Percentiles rank a stretch among this genome's conserved stretches.
These are phyloP conservation scores for Termitomyces sp. DNA, from an alignment of 1,284 basidiomycete species.

Conservation along the genomic window DNA sequence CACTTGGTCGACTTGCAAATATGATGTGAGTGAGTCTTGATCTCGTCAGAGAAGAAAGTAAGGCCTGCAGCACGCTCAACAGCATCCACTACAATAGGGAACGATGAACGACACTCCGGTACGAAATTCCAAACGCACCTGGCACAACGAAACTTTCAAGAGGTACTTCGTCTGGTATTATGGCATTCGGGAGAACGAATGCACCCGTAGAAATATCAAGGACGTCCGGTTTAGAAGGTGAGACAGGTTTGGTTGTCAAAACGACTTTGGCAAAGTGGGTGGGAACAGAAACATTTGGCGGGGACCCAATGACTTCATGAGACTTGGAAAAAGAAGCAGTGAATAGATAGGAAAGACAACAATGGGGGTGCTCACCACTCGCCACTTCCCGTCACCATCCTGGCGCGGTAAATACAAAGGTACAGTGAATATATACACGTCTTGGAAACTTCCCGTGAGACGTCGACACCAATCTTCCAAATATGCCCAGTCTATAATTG, in stretches of 20 bases:
- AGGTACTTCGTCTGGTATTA: slow-evolving; percentile 80
- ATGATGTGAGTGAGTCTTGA: slow-evolving; percentile 79
- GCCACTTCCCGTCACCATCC: slow-evolving; percentile 88
- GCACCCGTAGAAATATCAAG: slow-evolving; percentile 83
- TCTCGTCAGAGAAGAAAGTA: slow-evolving; percentile 79
- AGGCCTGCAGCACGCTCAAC: slow-evolving; percentile 93
- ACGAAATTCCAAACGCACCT: slow-evolving; percentile 39
- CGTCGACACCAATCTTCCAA: slow-evolving; percentile 93
- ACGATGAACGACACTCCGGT: not conserved
- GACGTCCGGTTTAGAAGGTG: slow-evolving; percentile 64
- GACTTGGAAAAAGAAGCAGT: slow-evolving; percentile 39
- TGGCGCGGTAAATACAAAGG: slow-evolving; percentile 92
- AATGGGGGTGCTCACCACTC: slow-evolving; percentile 62
- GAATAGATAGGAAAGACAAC: not conserved
- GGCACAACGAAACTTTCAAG: slow-evolving; percentile 79
- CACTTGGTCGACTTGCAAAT: slow-evolving; percentile 87
- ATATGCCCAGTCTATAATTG: slow-evolving; percentile 86
- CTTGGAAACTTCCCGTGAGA: slow-evolving; percentile 80
- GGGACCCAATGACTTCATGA: slow-evolving; percentile 92
- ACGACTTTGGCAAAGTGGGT: slow-evolving; percentile 99
- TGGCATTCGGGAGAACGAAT: slow-evolving; percentile 91
- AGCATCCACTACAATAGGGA: slow-evolving; percentile 59
- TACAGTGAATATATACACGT: slow-evolving; percentile 97
- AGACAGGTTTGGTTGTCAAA: slow-evolving; percentile 71
- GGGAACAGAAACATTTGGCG: slow-evolving; percentile 87